A percentile compares a stretch with the other conserved stretches of the same genome.
phyloP scores from a whole-genome alignment of 2,329 filamentous ascomycete species.

The Diaporthe batatas region DNA sequence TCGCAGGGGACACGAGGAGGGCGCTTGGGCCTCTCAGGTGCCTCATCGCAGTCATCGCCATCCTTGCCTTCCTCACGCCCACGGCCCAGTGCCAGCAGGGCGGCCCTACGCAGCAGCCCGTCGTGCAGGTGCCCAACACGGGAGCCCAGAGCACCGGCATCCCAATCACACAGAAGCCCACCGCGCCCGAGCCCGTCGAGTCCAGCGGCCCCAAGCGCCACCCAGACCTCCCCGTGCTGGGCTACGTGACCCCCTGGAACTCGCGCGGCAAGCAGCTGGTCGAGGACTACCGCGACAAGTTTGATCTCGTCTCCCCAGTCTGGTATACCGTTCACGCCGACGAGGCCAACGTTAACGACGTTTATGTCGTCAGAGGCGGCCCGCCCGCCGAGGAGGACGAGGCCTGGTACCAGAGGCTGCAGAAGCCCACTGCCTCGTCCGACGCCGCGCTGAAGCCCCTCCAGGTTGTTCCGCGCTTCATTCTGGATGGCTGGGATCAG shows the following conservation, averaged over 20 bases:
- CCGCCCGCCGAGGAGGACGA: constrained; percentile 42
- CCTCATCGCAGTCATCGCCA: not conserved
- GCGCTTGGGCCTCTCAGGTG: constrained; percentile 4
- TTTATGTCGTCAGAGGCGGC: constrained; percentile 43
- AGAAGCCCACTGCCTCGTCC: constrained; percentile 9
- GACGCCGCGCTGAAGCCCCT: constrained; percentile 11
- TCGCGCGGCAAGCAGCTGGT: constrained; percentile 44
- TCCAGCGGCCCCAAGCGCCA: constrained; percentile 16
- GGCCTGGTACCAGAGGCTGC: constrained; percentile 39
- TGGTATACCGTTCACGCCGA: constrained; percentile 45
- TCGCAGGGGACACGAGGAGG: not conserved
- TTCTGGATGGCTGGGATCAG: constrained; percentile 44
- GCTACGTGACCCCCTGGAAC: constrained; percentile 46
- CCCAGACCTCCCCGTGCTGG: constrained; percentile 42
- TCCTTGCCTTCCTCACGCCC: constrained; percentile 24
- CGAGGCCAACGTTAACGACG: constrained; percentile 27
- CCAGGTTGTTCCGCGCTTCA: constrained; percentile 43
- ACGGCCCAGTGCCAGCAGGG: constrained; percentile 19
- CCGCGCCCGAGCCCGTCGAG: constrained; percentile 17
- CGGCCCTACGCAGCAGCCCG: constrained; percentile 33
- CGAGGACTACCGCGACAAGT: constrained; percentile 43
- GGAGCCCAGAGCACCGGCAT: not conserved
- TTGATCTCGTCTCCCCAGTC: constrained; percentile 45
- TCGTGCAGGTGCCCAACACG: constrained; percentile 28
- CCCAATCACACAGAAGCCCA: constrained; percentile 25